Conservation (phyloP, 768 basidiomycete genomes). For the Amanita phalloides region DNA sequence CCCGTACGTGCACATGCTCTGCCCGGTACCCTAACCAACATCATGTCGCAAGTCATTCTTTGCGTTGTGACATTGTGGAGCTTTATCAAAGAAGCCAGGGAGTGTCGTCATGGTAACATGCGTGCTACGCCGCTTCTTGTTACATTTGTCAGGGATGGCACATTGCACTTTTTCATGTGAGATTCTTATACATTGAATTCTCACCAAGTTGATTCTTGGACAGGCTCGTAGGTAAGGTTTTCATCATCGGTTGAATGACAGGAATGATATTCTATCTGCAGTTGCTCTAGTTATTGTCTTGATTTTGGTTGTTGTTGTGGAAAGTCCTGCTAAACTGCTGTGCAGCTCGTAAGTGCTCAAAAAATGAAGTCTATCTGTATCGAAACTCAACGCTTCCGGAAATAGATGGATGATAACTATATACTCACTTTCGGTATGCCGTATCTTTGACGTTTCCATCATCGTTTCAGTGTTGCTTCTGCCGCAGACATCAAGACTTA, state of each 20-base stretch:
- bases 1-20: neutral
- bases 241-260: no score
- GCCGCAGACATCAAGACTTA: neutral
- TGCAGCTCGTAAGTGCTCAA: neutral
- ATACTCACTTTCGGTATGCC: neutral
- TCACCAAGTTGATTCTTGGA: neutral
- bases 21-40: neutral
- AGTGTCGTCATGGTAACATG: neutral
- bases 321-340: neutral
- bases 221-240: neutral
- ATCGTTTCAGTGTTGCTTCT: no score
- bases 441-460: neutral
- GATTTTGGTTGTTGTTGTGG: neutral
- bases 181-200: neutral
- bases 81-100: neutral
- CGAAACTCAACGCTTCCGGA: no score
- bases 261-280: no score
- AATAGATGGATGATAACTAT: neutral
- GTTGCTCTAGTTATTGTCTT: no score
- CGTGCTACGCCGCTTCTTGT: neutral
- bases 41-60: neutral
- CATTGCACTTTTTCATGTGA: neutral
- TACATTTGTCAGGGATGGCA: neutral
- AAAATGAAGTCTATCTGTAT: no score
- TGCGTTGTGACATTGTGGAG: neutral